Evolutionary conservation across 345 rosid genomes (phyloP).

Genomic region (Turnera subulata): DNA sequence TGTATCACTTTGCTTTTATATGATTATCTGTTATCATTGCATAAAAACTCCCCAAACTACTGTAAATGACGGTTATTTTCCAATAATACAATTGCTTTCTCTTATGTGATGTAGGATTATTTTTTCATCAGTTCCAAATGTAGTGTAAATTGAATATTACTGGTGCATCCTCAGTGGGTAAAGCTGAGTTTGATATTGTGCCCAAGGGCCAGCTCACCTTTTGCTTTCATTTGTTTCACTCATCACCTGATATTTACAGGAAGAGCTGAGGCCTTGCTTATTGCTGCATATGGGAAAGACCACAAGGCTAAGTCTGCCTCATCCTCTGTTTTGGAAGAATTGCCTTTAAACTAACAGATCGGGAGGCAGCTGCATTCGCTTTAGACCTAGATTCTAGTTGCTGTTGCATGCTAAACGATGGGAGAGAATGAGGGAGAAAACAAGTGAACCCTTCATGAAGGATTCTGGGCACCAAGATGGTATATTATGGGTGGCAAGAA

Average conservation of each 20-base stretch:
- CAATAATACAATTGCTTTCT: background rate
- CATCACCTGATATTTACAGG: conserved; percentile 34
- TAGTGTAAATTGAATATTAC: no score
- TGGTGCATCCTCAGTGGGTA: no score
- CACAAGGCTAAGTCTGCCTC: conserved; percentile 32
- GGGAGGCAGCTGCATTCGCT: background rate
- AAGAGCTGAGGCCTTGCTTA: conserved; percentile 83
- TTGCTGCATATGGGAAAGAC: conserved; percentile 77
- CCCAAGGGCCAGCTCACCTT: no score
- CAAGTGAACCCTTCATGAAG: no score
- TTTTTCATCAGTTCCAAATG: background rate
- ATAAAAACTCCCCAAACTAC: background rate
- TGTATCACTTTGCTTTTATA: conserved; percentile 2
- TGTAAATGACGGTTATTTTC: background rate
- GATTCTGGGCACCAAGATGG: no score
- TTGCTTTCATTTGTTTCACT: background rate
- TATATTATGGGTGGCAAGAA: no score
- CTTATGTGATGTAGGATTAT: no score
- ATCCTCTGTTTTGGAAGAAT: conserved; percentile 5
- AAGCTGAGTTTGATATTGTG: no score
- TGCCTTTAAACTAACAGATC: conserved; percentile 3
- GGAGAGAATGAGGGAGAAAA: no score
- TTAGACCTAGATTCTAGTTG: background rate
- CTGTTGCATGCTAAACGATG: background rate
- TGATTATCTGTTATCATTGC: background rate